phyloP scores from a whole-genome alignment of 352 stramenopile genomes.

The Globisporangium barbulae region DNA sequence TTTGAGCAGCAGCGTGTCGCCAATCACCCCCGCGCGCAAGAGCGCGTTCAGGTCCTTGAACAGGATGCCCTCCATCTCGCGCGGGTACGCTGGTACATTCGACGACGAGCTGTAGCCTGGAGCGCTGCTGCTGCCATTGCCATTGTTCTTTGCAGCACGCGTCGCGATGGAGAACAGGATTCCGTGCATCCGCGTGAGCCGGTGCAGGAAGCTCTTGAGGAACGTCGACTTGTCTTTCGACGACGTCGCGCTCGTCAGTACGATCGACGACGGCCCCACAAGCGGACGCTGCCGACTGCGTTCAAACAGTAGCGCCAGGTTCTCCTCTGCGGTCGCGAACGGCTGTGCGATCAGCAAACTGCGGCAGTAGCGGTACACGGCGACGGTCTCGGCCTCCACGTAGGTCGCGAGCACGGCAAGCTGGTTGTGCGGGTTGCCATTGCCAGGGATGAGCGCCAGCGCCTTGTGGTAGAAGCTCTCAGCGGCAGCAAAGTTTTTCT shows the following conservation, averaged over 20 bases:
- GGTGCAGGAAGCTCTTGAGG: slow-evolving; percentile 87
- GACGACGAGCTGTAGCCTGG: slow-evolving; percentile 7
- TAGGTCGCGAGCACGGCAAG: slow-evolving; percentile 83
- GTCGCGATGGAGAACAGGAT: slow-evolving; percentile 70
- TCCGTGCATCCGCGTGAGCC: slow-evolving; percentile 83
- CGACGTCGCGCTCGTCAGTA: slow-evolving; percentile 34
- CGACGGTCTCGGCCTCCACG: slow-evolving; percentile 87
- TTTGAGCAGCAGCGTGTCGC: slow-evolving; percentile 79
- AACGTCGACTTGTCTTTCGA: slow-evolving; percentile 79
- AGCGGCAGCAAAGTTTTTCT: slow-evolving; percentile 78
- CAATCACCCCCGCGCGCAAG: slow-evolving; percentile 51
- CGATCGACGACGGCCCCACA: slow-evolving; percentile 26
- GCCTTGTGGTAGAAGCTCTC: slow-evolving; percentile 74
- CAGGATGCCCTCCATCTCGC: slow-evolving; percentile 65
- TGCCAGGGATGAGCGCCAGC: slow-evolving; percentile 62
- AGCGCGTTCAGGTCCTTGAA: slow-evolving; percentile 58
- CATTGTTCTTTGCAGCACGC: slow-evolving; percentile 6
- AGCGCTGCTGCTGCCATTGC: background rate
- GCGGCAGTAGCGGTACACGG: slow-evolving; percentile 89
- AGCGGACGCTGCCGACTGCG: slow-evolving; percentile 75
- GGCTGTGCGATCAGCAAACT: slow-evolving; percentile 81
- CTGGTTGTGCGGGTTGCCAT: slow-evolving; percentile 86
- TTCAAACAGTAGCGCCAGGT: slow-evolving; percentile 87
- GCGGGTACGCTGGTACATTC: slow-evolving; percentile 34
- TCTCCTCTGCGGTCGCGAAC: slow-evolving; percentile 87